phyloP scores from a whole-genome alignment of 768 basidiomycete genomes.

The Tephrocybe rancida region DNA sequence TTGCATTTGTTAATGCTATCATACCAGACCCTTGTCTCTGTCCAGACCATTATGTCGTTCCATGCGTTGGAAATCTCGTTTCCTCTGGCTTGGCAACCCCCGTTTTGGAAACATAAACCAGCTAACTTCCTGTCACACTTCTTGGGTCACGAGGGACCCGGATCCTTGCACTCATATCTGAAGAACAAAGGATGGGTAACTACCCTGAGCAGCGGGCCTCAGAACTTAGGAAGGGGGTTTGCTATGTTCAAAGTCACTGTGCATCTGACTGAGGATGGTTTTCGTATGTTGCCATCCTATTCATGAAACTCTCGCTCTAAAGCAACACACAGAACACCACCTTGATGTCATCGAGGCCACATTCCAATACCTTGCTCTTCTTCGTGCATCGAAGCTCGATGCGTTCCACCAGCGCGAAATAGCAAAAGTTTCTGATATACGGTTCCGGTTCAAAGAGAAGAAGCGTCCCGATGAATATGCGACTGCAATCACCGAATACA shows the following conservation, averaged over 20 bases:
- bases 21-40: constrained; percentile 72
- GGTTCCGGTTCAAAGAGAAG: constrained; percentile 90
- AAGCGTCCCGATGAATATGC: constrained; percentile 79
- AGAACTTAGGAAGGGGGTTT: constrained; percentile 78
- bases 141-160: constrained; percentile 90
- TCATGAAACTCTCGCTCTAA: neutral
- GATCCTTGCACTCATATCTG: constrained; percentile 88
- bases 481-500: constrained; percentile 68
- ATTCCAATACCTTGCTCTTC: constrained; percentile 79
- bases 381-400: constrained; percentile 62
- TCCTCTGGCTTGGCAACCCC: constrained; percentile 72
- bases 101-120: constrained; percentile 79
- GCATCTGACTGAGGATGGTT: constrained; percentile 82
- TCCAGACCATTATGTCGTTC: constrained; percentile 89
- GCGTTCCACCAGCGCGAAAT: constrained; percentile 78
- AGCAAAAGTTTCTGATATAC: constrained; percentile 66
- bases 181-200: constrained; percentile 90
- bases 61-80: constrained; percentile 84
- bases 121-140: constrained; percentile 77
- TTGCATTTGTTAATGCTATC: constrained; percentile 9
- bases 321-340: constrained; percentile 62
- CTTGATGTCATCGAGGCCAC: constrained; percentile 65
- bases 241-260: constrained; percentile 87
- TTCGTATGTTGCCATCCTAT: constrained; percentile 55
- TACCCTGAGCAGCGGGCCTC: constrained; percentile 67